A percentile compares a stretch with the other conserved stretches of the same genome.
Conservation (phyloP, 2,329 filamentous ascomycete genomes). For the Calonectria crousiana region DNA sequence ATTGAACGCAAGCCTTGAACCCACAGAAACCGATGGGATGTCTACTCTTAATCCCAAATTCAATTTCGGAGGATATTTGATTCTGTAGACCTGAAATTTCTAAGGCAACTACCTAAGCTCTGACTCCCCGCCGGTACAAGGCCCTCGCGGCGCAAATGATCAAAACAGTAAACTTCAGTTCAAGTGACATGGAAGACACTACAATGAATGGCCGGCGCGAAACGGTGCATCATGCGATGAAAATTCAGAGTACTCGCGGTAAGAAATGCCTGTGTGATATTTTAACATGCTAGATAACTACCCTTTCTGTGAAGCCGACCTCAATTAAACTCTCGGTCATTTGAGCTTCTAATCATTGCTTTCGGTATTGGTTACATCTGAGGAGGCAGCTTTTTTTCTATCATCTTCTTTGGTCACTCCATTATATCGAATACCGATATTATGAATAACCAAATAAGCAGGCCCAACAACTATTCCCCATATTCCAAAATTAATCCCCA, state of each 20-base stretch:
- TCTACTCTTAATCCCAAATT: background rate
- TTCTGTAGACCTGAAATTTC: background rate
- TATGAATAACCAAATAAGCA: background rate
- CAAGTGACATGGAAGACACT: background rate
- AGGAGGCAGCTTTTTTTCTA: background rate
- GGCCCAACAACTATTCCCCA: conserved; percentile 18
- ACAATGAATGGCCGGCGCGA: background rate
- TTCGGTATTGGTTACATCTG: background rate
- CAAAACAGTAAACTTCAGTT: background rate
- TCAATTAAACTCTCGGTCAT: background rate
- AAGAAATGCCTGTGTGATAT: background rate
- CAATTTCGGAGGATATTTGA: background rate
- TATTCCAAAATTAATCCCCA: conserved; percentile 23
- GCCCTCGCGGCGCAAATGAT: background rate
- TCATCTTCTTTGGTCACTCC: background rate
- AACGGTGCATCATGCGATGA: background rate
- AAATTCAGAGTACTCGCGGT: background rate
- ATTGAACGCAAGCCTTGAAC: background rate
- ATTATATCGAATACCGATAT: background rate
- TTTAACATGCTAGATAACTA: background rate
- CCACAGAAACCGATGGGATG: background rate
- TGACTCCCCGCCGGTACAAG: background rate
- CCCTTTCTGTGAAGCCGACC: background rate
- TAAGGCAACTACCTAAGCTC: background rate
- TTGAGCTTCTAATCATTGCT: background rate